Evolutionary conservation across 2,329 filamentous ascomycete species (phyloP).

Genomic region (Penicillium corylophilum): DNA sequence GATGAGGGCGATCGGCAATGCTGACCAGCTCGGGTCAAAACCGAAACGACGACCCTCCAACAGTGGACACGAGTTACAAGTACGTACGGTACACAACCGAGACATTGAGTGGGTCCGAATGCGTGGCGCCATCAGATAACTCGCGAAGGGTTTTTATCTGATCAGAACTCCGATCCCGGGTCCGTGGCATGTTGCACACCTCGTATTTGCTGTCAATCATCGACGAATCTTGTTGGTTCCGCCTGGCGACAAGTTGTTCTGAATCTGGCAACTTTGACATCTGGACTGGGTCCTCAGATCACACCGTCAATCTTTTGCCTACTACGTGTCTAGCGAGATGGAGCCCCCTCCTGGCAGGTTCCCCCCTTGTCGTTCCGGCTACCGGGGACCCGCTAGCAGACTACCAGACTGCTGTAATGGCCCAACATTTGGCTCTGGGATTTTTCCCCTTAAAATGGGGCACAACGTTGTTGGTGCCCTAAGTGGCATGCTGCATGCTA

Average conservation of each 20-base stretch:
- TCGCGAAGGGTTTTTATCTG: constrained; percentile 17
- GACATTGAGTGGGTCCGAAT: constrained; percentile 8
- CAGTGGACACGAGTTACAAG: not conserved
- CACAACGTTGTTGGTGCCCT: not conserved
- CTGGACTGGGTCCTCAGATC: not conserved
- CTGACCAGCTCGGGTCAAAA: not conserved
- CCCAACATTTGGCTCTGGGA: not conserved
- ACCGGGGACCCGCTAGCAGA: constrained; percentile 1
- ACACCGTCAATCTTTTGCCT: constrained; percentile 6
- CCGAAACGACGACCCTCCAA: not conserved
- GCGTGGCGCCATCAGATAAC: constrained; percentile 23
- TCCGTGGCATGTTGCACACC: not conserved
- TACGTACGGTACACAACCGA: not conserved
- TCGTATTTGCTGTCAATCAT: not conserved
- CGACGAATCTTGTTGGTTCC: not conserved
- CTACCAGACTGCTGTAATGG: no score
- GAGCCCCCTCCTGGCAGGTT: not conserved
- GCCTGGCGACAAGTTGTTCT: not conserved
- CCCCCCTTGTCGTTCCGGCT: not conserved
- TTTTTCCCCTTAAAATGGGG: not conserved
- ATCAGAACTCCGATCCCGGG: constrained; percentile 7
- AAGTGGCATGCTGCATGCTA: not conserved
- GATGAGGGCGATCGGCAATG: not conserved
- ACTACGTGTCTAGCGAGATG: constrained; percentile 1
- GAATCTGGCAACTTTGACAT: no score